Evolutionary conservation across 2,329 filamentous ascomycete species (phyloP), one percentile per base, ranked within the genome.

Genomic region (Thielaviopsis euricoi): DNA sequence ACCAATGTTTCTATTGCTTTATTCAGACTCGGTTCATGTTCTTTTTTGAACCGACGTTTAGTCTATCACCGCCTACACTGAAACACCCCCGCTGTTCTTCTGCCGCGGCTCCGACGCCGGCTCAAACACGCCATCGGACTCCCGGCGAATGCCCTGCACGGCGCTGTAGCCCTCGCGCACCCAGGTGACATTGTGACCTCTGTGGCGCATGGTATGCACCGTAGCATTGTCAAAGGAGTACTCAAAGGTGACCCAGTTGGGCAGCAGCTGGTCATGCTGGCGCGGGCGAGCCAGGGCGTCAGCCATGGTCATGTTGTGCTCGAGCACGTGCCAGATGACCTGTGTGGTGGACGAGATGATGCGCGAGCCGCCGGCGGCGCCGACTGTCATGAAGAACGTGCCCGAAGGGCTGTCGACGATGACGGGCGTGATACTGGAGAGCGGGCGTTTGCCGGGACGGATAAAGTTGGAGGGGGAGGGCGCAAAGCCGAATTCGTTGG

Each of bases 401-500:
- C 81, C 78, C 64, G 85, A 77, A 2, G 78, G 71, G 60, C 78
- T 72, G 58, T 85, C 81, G 62, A 84, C 80, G 55, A 94, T 90
- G 58, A 88, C 75, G 3, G 90, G 89, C 0, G 85, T 82, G 64
- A 93, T 89, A 62, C 86, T 90, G 1, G 85, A 90, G 3, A 96
- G 73, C 0, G 90, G 89, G 0, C 91, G 81, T 70, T 96, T 96
- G 53, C 81, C 77, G 0, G 88, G 82, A 5, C 82, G 78, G 67
- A 96, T 82, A 67, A 82, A 96, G 75, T 97, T 96, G 51, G 83
- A 78, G 3, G 82, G 80, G 0, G 81, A 84, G 1, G 91, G 89
- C 51, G 84, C 79, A 71, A 89, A 95, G 56, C 89, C 89, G 67
- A 96, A 97, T 25, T 83, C 81, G 67, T 95, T 95, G 59, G 76